These are phyloP conservation scores for Pichia nanzhaoensis DNA, from an alignment of 805 yeast species.

Conservation along the genomic window DNA sequence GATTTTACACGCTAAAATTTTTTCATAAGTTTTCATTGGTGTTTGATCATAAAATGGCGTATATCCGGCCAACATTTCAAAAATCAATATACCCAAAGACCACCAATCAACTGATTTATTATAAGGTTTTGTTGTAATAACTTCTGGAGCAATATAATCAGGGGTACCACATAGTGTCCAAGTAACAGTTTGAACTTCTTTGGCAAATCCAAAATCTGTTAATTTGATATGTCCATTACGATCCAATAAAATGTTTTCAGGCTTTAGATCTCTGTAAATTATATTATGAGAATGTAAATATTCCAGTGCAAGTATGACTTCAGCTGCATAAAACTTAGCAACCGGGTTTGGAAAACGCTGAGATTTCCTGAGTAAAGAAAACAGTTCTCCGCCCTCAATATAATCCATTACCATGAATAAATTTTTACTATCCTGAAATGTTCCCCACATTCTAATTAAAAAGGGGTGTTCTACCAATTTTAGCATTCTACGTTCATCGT, in stretches of 20 bases:
- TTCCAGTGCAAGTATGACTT: constrained; percentile 51
- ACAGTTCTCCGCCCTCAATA: constrained; percentile 58
- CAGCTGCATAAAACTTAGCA: constrained; percentile 59
- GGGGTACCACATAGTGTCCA: constrained; percentile 62
- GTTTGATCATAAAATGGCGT: constrained; percentile 59
- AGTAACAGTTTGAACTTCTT: constrained; percentile 52
- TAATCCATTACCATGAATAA: constrained; percentile 60
- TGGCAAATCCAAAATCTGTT: constrained; percentile 59
- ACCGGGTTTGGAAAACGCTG: constrained; percentile 58
- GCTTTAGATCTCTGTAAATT: constrained; percentile 55
- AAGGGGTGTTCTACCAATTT: constrained; percentile 55
- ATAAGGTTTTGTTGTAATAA: constrained; percentile 57
- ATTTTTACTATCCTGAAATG: constrained; percentile 51
- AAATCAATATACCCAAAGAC: constrained; percentile 55
- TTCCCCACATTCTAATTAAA: constrained; percentile 61
- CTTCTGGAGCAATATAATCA: constrained; percentile 60
- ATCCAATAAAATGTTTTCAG: constrained; percentile 53
- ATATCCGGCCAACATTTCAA: constrained; percentile 56
- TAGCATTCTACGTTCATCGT: constrained; percentile 55
- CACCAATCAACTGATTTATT: constrained; percentile 62
- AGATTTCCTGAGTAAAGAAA: constrained; percentile 48
- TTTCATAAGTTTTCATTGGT: constrained; percentile 58
- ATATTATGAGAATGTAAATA: constrained; percentile 54
- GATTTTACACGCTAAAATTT: constrained; percentile 47
- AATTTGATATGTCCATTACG: constrained; percentile 55